Evolutionary conservation across 1,139 yeast genomes (phyloP), one percentile per base, ranked within the genome.

Genomic region (Blastobotrys aristatus): DNA sequence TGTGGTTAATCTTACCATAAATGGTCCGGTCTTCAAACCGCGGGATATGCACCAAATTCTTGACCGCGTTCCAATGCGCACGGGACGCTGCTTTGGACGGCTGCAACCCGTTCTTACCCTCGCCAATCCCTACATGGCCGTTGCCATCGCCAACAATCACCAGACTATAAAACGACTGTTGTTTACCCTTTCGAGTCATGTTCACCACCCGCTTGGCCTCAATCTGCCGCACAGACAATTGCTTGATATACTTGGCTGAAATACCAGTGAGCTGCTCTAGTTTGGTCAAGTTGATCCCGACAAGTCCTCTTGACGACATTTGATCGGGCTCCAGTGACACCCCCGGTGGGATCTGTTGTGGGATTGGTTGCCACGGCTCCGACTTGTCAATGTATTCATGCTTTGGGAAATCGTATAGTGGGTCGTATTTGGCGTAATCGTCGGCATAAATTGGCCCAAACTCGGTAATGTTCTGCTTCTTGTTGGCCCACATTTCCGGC

Each of bases 41-140:
- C 47, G 96, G 95, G 47, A 94, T 79, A 54, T 83, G 80, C 31
- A 78, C 76, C 65, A 94, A 73, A 66, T 88, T 88, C 69, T 88
- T 87, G 48, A 90, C 85, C 2, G 97, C 97, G 61, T 85, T 84
- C 95, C 96, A 87, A 65, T 84, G 90, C 7, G 97, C 97, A 63
- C 88, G 87, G 40, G 80, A 73, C 32, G 84, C 77, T 2, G 98
- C 96, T 47, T 78, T 77, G 50, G 85, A 72, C 69, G 84, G 79
- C 52, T 86, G 89, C 53, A 80, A 83, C 58, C 89, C 75, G 50
- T 92, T 90, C 63, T 87, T 87, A 51, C 98, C 99, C 67, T 89
- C 96, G 48, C 98, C 99, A 44, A 90, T 73, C 40, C 98, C 98
- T 53, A 90, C 74, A 82, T 89, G 86, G 54, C 99, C 99, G 56